Evolutionary conservation across 176 grass and related monocot species (phyloP).

Genomic region (Canna indica): DNA sequence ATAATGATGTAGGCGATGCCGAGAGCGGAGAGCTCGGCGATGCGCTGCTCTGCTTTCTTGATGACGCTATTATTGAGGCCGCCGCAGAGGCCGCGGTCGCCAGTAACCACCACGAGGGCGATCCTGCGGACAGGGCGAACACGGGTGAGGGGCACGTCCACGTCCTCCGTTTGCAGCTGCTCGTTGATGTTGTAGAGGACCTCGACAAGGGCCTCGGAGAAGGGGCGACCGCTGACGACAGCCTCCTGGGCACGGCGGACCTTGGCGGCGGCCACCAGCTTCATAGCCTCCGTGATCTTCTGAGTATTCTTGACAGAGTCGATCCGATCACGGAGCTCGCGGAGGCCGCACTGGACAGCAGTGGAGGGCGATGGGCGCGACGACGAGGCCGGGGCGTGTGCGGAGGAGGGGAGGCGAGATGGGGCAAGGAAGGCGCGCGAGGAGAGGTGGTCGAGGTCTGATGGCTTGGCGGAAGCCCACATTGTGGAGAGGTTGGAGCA

Average conservation of each 20-base stretch:
- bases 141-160: slow-evolving; percentile 6
- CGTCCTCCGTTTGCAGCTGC: slow-evolving; percentile 8
- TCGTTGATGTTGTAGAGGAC: slow-evolving; percentile 10
- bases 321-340: background rate
- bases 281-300: slow-evolving; percentile 13
- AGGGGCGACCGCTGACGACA: slow-evolving; percentile 3
- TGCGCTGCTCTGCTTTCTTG: background rate
- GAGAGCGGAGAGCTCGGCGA: background rate
- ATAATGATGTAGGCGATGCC: slow-evolving; percentile 5
- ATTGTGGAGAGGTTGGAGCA: background rate
- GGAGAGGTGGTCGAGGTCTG: background rate
- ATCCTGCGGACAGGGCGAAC: slow-evolving; percentile 7
- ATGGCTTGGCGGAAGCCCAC: background rate
- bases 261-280: slow-evolving; percentile 14
- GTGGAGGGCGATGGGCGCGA: background rate
- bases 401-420: background rate
- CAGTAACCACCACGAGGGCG: slow-evolving; percentile 3
- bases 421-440: background rate
- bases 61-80: background rate
- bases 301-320: slow-evolving; percentile 3
- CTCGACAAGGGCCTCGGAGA: slow-evolving; percentile 8
- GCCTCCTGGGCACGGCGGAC: slow-evolving; percentile 10
- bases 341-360: background rate
- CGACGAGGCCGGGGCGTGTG: background rate
- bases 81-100: slow-evolving; percentile 7